Evolutionary conservation across 2,329 filamentous ascomycete species (phyloP), one percentile per base, ranked within the genome.

Genomic region (Coniochaeta ligniaria): DNA sequence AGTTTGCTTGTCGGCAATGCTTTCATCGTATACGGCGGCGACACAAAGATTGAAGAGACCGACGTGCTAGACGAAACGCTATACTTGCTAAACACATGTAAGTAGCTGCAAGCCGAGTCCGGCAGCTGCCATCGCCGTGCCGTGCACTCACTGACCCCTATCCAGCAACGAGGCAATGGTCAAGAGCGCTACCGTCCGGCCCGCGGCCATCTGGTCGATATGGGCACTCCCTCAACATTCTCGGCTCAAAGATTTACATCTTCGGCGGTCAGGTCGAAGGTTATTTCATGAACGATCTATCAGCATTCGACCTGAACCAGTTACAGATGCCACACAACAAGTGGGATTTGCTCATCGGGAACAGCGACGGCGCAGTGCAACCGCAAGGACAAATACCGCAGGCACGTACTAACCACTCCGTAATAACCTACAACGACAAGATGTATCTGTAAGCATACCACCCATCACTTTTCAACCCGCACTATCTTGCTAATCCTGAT

Each of bases 221-320:
- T 68, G 95, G 96, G 6, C 95, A 99, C 73, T 96, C 95, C 0
- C 76, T 99, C 63, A 99, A 98, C 71, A 98, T 99, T 45, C 78
- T 99, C 2, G 94, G 94, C 28, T 98, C 95, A 62, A 98, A 96
- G 72, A 94, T 99, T 50, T 99, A 92, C 76, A 90, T 99, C 33
- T 99, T 99, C 72, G 95, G 95, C 71, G 95, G 95, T 58, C 95
- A 99, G 70, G 94, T 98, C 1, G 95, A 99, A 72, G 95, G 94
- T 5, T 93, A 89, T 71, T 99, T 99, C 71, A 98, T 99, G 86
- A 99, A 99, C 69, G 95, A 99, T 69, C 79, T 99, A 17, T 86
- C 96, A 35, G 92, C 93, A 11, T 99, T 99, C 69, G 96, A 99
- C 71, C 78, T 99, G 59, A 99, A 99, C 70, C 92, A 95, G 62